Evolutionary conservation across 2,329 filamentous ascomycete species (phyloP).

Genomic region (Fusarium keratoplasticum): DNA sequence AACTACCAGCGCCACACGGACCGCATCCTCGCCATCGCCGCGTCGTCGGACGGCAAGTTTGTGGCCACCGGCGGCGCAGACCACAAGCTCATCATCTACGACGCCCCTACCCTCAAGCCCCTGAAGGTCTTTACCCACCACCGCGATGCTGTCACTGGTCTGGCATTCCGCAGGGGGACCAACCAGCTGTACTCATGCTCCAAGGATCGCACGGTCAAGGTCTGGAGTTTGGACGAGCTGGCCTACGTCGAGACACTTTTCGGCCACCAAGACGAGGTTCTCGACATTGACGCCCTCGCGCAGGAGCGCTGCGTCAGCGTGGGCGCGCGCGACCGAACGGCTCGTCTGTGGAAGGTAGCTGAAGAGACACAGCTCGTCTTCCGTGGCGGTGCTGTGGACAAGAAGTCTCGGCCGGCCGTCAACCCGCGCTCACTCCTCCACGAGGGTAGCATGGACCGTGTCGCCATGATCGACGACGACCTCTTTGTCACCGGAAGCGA

Average conservation of each 20-base stretch:
- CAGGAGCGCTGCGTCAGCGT: conserved; percentile 93
- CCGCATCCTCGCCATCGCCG: conserved; percentile 84
- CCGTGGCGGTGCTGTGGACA: conserved; percentile 79
- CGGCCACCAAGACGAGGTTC: conserved; percentile 91
- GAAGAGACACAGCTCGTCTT: conserved; percentile 97
- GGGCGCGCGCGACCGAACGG: conserved; percentile 90
- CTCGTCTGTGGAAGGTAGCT: conserved; percentile 93
- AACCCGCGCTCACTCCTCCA: conserved; percentile 67
- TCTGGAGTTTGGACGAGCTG: conserved; percentile 92
- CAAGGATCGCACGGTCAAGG: conserved; percentile 92
- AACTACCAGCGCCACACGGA: conserved; percentile 82
- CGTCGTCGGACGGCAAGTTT: conserved; percentile 89
- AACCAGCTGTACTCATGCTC: conserved; percentile 95
- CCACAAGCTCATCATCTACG: conserved; percentile 87
- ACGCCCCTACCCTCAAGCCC: conserved; percentile 81
- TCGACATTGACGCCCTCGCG: conserved; percentile 84
- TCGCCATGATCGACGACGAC: conserved; percentile 89
- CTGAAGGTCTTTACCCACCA: conserved; percentile 91
- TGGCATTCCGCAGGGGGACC: conserved; percentile 87
- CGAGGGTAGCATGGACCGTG: conserved; percentile 90
- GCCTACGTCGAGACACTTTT: conserved; percentile 97
- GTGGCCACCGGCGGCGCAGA: conserved; percentile 92
- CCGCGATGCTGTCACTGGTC: conserved; percentile 84
- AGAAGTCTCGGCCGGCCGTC: conserved; percentile 57
- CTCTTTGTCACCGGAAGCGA: conserved; percentile 95